Base-by-base conservation (phyloP, 768 basidiomycete species). In the Tubosaeta brunneosetosa region DNA sequence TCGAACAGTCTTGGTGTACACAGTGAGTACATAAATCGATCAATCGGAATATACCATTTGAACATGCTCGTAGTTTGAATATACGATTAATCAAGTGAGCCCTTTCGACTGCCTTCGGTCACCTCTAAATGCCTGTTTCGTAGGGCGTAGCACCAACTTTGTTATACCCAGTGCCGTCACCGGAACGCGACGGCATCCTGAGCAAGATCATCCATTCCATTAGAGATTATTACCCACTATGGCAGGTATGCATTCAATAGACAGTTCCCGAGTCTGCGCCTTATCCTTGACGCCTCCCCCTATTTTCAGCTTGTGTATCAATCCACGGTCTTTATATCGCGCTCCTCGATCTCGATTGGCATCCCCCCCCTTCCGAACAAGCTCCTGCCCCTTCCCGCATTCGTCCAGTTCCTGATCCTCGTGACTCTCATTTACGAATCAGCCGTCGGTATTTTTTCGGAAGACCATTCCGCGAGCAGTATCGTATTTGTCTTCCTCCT, bases 191-290 rank as follows among this genome's bases (percentile, higher is more conserved):
- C 55, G 78, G 82, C 50, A 46, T 91, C 12, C 75, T 95, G 46
- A 81, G 84, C 63, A 81, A 78, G 63, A 78, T 97, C 53, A 90
- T 98, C 51, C 83, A 89, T 61, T 84, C 82, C 1, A 77, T 93
- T 17, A 79, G 92, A 34, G 95, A 97, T 64, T 98, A 94, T 66
- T 97, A 97, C 70, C 94, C 94, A 2, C 79, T 95, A 37, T 97
- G 93, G 90, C 91, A 92, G 84, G 89, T 86, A 55, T 25, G 77
- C 17, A 12, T 36, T 1, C 6, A 62, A 56, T 57, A 55, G 44
- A 52, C 52, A 44, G 25, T 51, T 44, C 45, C 13, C 47, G 22
- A 49, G 16, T 49, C 51, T 32, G 22, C 17, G 46, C 49, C 50
- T 51, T 31, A 55, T 44, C 33, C 26, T 41, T 25, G 38, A 47